Conservation (phyloP, 2,329 filamentous ascomycete species). For the Colletotrichum chlorophyti region DNA sequence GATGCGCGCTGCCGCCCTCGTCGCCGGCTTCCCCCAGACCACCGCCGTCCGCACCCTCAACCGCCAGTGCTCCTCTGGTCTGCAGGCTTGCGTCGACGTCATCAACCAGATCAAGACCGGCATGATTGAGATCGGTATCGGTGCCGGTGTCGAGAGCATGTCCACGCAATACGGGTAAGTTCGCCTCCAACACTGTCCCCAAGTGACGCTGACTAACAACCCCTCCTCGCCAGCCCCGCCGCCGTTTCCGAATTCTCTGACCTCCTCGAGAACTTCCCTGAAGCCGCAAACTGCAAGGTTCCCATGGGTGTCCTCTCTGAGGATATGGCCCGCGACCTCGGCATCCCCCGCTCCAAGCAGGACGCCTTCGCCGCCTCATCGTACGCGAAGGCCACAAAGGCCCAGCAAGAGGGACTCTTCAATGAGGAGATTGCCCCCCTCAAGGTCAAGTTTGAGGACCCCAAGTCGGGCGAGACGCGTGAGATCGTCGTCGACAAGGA, state of each 20-base stretch:
- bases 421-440: constrained; percentile 89
- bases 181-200: background rate
- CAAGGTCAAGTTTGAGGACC: constrained; percentile 86
- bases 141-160: constrained; percentile 98
- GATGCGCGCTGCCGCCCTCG: constrained; percentile 90
- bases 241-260: constrained; percentile 95
- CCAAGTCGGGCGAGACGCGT: constrained; percentile 86
- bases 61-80: constrained; percentile 90
- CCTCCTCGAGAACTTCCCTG: constrained; percentile 78
- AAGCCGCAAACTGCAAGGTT: constrained; percentile 95
- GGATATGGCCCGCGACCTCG: constrained; percentile 88
- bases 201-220: constrained; percentile 1
- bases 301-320: constrained; percentile 95
- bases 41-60: constrained; percentile 89
- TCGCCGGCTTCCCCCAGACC: constrained; percentile 87
- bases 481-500: constrained; percentile 84
- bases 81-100: constrained; percentile 92
- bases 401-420: constrained; percentile 89
- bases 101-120: constrained; percentile 89
- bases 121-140: constrained; percentile 95
- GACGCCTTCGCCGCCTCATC: constrained; percentile 94
- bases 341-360: constrained; percentile 74
- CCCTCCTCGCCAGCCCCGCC: constrained; percentile 62
- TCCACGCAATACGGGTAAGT: constrained; percentile 84
- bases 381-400: constrained; percentile 87